phyloP scores from a whole-genome alignment of 2,329 filamentous ascomycete species.

The Scortechinia acanthostroma region DNA sequence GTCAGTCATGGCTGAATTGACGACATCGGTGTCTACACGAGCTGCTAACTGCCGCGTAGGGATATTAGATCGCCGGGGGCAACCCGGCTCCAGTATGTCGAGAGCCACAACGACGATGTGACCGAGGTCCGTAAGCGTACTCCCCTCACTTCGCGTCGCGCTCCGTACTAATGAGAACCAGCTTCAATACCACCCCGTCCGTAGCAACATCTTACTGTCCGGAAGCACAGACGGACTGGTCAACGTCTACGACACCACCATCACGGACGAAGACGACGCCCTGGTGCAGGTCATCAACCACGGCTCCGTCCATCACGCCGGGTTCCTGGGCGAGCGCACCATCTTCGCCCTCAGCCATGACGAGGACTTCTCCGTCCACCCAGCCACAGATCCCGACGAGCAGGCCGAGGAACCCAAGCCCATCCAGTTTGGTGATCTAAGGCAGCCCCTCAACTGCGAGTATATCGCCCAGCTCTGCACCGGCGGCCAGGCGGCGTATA shows the following conservation, averaged over 20 bases:
- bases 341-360: slow-evolving; percentile 56
- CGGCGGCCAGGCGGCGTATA: slow-evolving; percentile 26
- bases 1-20: slow-evolving; percentile 20
- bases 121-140: slow-evolving; percentile 37
- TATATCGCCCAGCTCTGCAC: slow-evolving; percentile 48
- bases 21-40: slow-evolving; percentile 4
- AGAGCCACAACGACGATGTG: slow-evolving; percentile 47
- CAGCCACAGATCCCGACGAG: slow-evolving; percentile 34
- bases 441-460: slow-evolving; percentile 43
- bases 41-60: slow-evolving; percentile 13
- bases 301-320: slow-evolving; percentile 53
- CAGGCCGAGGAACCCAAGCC: slow-evolving; percentile 36
- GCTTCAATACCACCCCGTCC: slow-evolving; percentile 40
- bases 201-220: slow-evolving; percentile 44
- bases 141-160: too few relatives aligned
- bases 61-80: slow-evolving; percentile 20
- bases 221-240: slow-evolving; percentile 56
- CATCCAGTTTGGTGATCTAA: slow-evolving; percentile 44
- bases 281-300: slow-evolving; percentile 57
- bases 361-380: slow-evolving; percentile 51
- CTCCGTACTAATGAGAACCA: too few relatives aligned
- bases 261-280: slow-evolving; percentile 52
- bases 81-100: slow-evolving; percentile 26
- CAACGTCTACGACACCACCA: slow-evolving; percentile 50
- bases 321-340: slow-evolving; percentile 40